Evolutionary conservation across 2,329 filamentous ascomycete species (phyloP), one percentile per base, ranked within the genome.

Genomic region (Fusarium palustre): DNA sequence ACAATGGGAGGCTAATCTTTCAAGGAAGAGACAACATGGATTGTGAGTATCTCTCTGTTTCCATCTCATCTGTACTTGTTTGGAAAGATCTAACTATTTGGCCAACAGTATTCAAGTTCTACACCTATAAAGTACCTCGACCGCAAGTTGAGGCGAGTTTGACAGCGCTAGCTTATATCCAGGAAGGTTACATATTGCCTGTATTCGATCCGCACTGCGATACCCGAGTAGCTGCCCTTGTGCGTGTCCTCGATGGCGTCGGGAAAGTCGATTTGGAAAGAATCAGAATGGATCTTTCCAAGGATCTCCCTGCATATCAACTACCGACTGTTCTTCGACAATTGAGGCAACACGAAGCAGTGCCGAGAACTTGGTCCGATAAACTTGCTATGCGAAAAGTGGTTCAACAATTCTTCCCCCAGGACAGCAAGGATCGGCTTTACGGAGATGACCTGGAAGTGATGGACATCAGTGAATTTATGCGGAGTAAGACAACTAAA

Each of bases 11-110:
- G 31, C n/a, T 55, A 1, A 31, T 55, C 9, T 55, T 55, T 16
- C 41, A 55, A 30, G 52, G 41, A 30, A 45, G 52, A 28, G 52
- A 41, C 9, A 55, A 55, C 12, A 55, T 55, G 52, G 52, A 55
- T 9, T 22, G 52, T 55, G 1, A 22, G 31, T 46, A 10, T 9
- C 3, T 9, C 15, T 9, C 25, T 9, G 2, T 28, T 5, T 25
- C 25, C 25, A 25, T 25, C 8, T 25, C 25, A 25, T 28, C 25
- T 9, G 2, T 28, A 28, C 25, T 28, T 28, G 4, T 2, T 28
- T 7, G 25, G 7, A 2, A 28, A 28, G 25, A 9, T 28, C 24
- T 45, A 45, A 45, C 10, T 28, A 2, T 45, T 10, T 4, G 25
- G 8, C 25, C 8, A 28, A 8, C 5, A 55, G 52, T 55, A 9